Evolutionary conservation across 352 stramenopile genomes (phyloP), one percentile per base, ranked within the genome.

Genomic region (Globisporangium emineosum): DNA sequence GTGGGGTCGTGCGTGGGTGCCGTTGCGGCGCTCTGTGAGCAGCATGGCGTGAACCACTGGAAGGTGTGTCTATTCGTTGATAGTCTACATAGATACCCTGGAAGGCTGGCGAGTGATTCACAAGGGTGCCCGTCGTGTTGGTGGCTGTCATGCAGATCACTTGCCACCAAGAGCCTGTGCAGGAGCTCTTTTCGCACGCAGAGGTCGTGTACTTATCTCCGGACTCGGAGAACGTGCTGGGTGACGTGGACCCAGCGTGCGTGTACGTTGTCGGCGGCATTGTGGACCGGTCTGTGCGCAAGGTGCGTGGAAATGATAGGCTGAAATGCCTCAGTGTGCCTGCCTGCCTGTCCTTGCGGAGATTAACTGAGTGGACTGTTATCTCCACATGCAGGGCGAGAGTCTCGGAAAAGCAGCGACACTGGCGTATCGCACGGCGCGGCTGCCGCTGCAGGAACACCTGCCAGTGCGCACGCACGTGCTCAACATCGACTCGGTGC

Each of bases 181-280:
- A 91, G 8, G 35, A 78, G 1, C 49, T 91, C 19, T 93, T 91
- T 40, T 15, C 54, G 4, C 27, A 59, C n/a, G 27, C 79, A 7
- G 52, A 88, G 37, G 63, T 96, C 33, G 65, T 97, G 8, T 94
- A 96, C 55, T 61, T 97, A 19, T 94, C 86, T 0, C 89, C 90
- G 5, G 90, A 97, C 59, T 85, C 87, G n/a, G 64, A 79, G 0
- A 77, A 90, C 23, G 71, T 90, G 5, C 76, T 97, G 0, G 45
- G 70, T 1, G 49, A 68, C 4, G 37, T 97, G 5, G 71, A 93
- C 58, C 66, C 72, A 21, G 40, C 57, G 17, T 68, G 53, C 8
- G 75, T 91, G 9, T 96, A 97, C 66, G 76, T 96, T 43, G 68
- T 97, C 43, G 87, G 87, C 29, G 89, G 84, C 27, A 94, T 97